Conservation (phyloP, 495 filamentous ascomycete species). For the Clavariopsis aquatica region DNA sequence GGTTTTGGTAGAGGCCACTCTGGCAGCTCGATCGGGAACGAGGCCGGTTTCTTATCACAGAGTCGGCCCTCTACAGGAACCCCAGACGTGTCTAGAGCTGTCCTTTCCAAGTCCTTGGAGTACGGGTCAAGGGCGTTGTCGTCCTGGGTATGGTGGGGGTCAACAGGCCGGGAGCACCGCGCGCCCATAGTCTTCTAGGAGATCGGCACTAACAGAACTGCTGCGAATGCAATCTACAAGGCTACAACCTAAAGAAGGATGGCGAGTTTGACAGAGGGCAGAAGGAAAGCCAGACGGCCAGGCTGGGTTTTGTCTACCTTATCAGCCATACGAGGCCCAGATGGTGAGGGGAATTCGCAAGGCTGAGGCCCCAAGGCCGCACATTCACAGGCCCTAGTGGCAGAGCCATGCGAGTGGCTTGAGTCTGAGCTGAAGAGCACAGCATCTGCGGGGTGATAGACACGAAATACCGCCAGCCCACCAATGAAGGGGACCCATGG, state of each 20-base stretch:
- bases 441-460: too few relatives aligned
- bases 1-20: constrained; percentile 5
- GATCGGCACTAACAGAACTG: neutral
- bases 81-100: too few relatives aligned
- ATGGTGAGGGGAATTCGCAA: neutral
- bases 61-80: neutral
- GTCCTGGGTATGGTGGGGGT: neutral
- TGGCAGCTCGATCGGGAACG: constrained; percentile 14
- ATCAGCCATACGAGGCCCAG: neutral
- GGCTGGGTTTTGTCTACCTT: neutral
- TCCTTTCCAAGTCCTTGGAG: too few relatives aligned
- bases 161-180: neutral
- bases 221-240: neutral
- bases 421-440: too few relatives aligned
- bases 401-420: too few relatives aligned
- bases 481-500: too few relatives aligned
- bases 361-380: too few relatives aligned
- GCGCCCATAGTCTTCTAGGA: neutral
- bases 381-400: too few relatives aligned
- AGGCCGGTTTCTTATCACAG: neutral
- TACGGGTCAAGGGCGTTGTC: neutral
- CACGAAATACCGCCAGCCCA: too few relatives aligned
- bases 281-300: neutral
- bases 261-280: neutral
- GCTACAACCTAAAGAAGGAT: neutral